These are phyloP conservation scores for Pichia kudriavzevii DNA, from an alignment of 1,139 yeast species.

Conservation along the genomic window DNA sequence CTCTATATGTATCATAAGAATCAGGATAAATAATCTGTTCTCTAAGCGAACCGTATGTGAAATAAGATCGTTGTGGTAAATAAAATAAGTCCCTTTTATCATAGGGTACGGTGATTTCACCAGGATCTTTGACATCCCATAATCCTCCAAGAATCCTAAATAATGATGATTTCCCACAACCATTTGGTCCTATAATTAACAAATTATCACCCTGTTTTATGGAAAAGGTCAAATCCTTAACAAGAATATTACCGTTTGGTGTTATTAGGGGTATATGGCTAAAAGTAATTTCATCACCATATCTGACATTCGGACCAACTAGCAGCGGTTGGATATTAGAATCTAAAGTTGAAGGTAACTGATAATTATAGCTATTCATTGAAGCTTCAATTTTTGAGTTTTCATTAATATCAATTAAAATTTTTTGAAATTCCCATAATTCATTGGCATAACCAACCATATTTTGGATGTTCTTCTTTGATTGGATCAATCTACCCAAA, in stretches of 20 bases:
- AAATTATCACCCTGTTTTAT: conserved; percentile 79
- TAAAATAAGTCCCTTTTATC: conserved; percentile 66
- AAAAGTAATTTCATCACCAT: conserved; percentile 62
- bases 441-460: conserved; percentile 79
- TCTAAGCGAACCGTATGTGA: conserved; percentile 65
- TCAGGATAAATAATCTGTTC: conserved; percentile 90
- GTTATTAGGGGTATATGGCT: conserved; percentile 71
- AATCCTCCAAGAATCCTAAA: conserved; percentile 87
- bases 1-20: conserved; percentile 49
- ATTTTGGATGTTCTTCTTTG: conserved; percentile 79
- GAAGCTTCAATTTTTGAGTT: conserved; percentile 22
- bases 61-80: conserved; percentile 87
- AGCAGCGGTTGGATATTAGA: conserved; percentile 18
- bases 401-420: conserved; percentile 46
- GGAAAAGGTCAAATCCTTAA: conserved; percentile 58
- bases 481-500: conserved; percentile 76
- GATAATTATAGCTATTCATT: no score
- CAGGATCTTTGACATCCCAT: conserved; percentile 71
- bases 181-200: conserved; percentile 90
- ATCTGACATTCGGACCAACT: conserved; percentile 28
- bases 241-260: conserved; percentile 74
- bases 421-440: conserved; percentile 62
- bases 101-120: conserved; percentile 59
- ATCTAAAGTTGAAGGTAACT: conserved; percentile 20
- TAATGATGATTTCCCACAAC: conserved; percentile 89